Base-by-base conservation (phyloP, 495 filamentous ascomycete genomes). In the Trypethelium eluteriae region DNA sequence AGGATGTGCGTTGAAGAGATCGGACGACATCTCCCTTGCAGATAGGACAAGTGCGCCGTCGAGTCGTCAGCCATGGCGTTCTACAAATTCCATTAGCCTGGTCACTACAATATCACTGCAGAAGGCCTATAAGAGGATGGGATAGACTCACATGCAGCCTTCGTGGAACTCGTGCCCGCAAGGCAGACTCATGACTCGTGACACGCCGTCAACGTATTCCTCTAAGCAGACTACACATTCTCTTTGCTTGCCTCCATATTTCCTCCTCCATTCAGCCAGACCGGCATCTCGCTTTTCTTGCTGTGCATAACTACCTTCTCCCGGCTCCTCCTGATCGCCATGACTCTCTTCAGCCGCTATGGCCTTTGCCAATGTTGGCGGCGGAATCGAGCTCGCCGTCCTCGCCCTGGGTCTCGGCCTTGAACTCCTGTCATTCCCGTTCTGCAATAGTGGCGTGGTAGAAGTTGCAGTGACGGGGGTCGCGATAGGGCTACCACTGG, bases 221-320 rank as follows among this genome's bases (percentile, higher is more conserved):
- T 98, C 94, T 62, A 98, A 79, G 69, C 94, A 98, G 35, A 98
- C 93, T n/a, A 96, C 94, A 73, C 94, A 98, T 75, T 98, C 94
- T 1, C 90, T 84, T 74, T 97, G 92, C 65, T 89, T 85, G 56
- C 90, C 89, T 74, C 87, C 93, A 71, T 95, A 95, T 69, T 89
- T 90, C 66, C 88, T 87, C 78, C 90, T 85, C 82, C 84, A 93
- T 72, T 81, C 79, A 73, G 75, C 83, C 62, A 75, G 74, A 41
- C 69, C 79, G 65, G 56, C 76, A 71, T 76, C 41, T 77, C 74
- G 65, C 74, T 84, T 81, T 82, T 89, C 73, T 81, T 83, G 69
- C 53, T 59, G 53, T 36, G 53, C 53, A 36, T 59, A 34, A 32
- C 53, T 59, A 36, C 53, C 53, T 59, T 59, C 53, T 7, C 53